Percentiles rank a stretch among this genome's conserved stretches.
phyloP scores from a whole-genome alignment of 1,139 yeast genomes.

The Geotrichum carabidarum region DNA sequence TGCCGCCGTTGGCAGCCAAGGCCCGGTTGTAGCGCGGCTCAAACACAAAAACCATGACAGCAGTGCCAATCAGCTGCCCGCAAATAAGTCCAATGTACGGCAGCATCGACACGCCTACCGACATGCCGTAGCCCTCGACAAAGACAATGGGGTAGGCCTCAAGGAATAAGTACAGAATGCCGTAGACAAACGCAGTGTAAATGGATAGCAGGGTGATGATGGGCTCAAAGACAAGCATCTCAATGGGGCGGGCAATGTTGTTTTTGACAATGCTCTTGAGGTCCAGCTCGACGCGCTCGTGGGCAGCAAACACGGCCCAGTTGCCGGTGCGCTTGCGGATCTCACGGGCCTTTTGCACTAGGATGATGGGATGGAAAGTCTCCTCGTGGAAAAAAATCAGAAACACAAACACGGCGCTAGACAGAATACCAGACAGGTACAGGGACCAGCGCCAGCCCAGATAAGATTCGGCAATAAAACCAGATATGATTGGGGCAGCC shows the following conservation, averaged over 20 bases:
- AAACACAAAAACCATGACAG: slow-evolving; percentile 27
- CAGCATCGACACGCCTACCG: slow-evolving; percentile 50
- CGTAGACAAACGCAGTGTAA: slow-evolving; percentile 80
- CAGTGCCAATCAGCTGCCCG: slow-evolving; percentile 39
- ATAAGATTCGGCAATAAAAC: slow-evolving; percentile 37
- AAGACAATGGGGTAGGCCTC: slow-evolving; percentile 79
- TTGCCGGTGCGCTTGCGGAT: slow-evolving; percentile 49
- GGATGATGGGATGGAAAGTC: slow-evolving; percentile 45
- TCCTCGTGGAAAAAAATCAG: slow-evolving; percentile 43
- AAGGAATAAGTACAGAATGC: slow-evolving; percentile 71
- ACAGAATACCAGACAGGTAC: slow-evolving; percentile 52
- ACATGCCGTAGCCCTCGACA: slow-evolving; percentile 51
- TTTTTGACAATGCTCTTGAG: slow-evolving; percentile 58
- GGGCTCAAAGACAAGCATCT: slow-evolving; percentile 68
- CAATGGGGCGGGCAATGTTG: slow-evolving; percentile 64
- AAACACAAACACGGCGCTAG: slow-evolving; percentile 36
- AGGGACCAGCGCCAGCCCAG: slow-evolving; percentile 58
- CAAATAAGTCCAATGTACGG: slow-evolving; percentile 46
- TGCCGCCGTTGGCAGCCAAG: slow-evolving; percentile 48
- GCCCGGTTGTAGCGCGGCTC: slow-evolving; percentile 40
- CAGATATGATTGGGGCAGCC: slow-evolving; percentile 55
- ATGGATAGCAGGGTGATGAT: slow-evolving; percentile 61
- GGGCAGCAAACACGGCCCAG: slow-evolving; percentile 85
- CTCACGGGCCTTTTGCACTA: slow-evolving; percentile 43
- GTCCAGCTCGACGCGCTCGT: slow-evolving; percentile 54